Percentiles rank a stretch among this genome's conserved stretches.
Conservation (phyloP, 2,329 filamentous ascomycete genomes). For the Chaetomium olivaceum region DNA sequence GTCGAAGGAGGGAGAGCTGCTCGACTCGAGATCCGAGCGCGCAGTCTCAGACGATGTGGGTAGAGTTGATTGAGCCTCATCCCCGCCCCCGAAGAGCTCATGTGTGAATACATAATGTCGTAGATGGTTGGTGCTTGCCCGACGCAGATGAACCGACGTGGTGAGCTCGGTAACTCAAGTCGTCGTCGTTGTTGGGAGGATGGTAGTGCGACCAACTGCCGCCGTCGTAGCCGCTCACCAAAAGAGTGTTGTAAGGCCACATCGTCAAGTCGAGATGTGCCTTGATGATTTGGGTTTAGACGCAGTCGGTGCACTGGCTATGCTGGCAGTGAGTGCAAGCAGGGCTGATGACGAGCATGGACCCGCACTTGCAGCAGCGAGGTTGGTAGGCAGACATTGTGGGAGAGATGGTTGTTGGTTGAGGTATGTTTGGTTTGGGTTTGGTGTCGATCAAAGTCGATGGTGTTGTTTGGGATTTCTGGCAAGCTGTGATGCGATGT, state of each 20-base stretch:
- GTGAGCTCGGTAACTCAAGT: background rate
- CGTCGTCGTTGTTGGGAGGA: background rate
- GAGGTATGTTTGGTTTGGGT: background rate
- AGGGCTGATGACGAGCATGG: slow-evolving; percentile 59
- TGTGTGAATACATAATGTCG: background rate
- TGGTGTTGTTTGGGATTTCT: background rate
- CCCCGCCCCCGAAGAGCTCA: background rate
- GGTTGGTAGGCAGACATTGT: slow-evolving; percentile 36
- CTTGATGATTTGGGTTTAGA: slow-evolving; percentile 27
- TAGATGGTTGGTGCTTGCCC: background rate
- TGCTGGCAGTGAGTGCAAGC: slow-evolving; percentile 53
- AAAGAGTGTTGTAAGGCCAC: background rate
- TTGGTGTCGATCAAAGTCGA: slow-evolving; percentile 1
- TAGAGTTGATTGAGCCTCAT: too few species aligned
- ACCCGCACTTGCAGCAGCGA: slow-evolving; percentile 57
- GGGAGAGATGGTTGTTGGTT: slow-evolving; percentile 3
- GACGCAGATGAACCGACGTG: background rate
- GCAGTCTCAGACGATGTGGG: background rate
- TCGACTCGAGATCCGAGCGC: background rate
- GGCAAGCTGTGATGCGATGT: background rate
- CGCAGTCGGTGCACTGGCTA: slow-evolving; percentile 51
- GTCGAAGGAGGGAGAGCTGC: background rate
- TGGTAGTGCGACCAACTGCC: background rate
- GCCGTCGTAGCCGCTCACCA: background rate
- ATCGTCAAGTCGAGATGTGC: background rate